phyloP scores from a whole-genome alignment of 2,329 filamentous ascomycete genomes.

The Fusarium brevicatenulatum region DNA sequence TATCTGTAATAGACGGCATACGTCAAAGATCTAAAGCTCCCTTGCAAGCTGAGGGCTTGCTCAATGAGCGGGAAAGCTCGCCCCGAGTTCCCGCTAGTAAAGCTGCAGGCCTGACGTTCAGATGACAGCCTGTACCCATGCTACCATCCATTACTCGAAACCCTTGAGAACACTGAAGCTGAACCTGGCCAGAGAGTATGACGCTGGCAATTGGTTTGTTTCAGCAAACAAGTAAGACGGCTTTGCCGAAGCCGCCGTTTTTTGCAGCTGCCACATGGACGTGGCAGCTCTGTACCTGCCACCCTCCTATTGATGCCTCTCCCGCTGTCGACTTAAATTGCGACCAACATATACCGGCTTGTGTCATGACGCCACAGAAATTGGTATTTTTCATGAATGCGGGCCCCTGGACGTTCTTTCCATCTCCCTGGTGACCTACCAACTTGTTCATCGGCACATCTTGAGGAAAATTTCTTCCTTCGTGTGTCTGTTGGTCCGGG shows the following conservation, averaged over 20 bases:
- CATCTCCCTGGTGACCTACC: constrained; percentile 11
- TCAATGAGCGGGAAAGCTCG: constrained; percentile 10
- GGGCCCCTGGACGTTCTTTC: constrained; percentile 12
- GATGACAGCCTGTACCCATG: constrained; percentile 17
- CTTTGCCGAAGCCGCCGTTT: constrained; percentile 17
- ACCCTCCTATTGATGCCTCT: constrained; percentile 18
- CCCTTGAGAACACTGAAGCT: background rate
- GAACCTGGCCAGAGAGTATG: background rate
- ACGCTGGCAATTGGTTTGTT: constrained; percentile 2
- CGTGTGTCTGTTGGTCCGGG: constrained; percentile 37
- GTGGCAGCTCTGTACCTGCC: constrained; percentile 15
- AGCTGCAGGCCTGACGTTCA: constrained; percentile 11
- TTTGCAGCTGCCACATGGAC: constrained; percentile 28
- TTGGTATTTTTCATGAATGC: constrained; percentile 10
- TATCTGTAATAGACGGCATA: constrained; percentile 12
- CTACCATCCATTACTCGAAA: constrained; percentile 4
- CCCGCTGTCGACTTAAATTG: constrained; percentile 19
- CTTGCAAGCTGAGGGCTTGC: constrained; percentile 12
- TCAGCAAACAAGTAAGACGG: background rate
- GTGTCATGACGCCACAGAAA: constrained; percentile 39
- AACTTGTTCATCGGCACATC: constrained; percentile 37
- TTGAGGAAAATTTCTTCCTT: constrained; percentile 24
- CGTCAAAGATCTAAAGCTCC: constrained; percentile 24
- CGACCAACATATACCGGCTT: constrained; percentile 26
- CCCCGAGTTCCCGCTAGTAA: constrained; percentile 16